These are phyloP conservation scores for Thielaviopsis musarum DNA, from an alignment of 2,329 filamentous ascomycete genomes.

Conservation along the genomic window DNA sequence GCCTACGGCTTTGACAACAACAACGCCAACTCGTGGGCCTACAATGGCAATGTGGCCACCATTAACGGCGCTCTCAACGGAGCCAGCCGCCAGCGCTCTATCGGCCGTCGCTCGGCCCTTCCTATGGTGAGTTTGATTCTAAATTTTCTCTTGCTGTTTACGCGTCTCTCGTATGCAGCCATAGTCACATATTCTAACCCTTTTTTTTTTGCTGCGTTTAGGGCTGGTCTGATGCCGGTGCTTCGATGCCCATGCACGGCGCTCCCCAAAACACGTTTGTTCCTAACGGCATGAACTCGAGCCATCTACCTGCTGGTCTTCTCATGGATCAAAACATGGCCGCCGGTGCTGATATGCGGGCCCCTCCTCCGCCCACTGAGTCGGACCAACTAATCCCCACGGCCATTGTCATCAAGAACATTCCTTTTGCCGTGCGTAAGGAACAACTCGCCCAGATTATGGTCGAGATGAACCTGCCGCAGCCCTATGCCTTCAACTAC, in stretches of 20 bases:
- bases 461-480: conserved; percentile 81
- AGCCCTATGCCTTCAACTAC: conserved; percentile 98
- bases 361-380: conserved; percentile 28
- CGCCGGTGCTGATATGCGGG: conserved; percentile 17
- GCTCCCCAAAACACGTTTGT: conserved; percentile 21
- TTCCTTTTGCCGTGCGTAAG: conserved; percentile 95
- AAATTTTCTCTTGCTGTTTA: neutral
- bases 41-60: conserved; percentile 47
- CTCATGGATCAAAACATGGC: conserved; percentile 24
- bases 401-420: conserved; percentile 98
- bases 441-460: conserved; percentile 86
- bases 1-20: conserved; percentile 46
- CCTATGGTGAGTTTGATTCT: conserved; percentile 46
- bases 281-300: conserved; percentile 20
- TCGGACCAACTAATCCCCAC: conserved; percentile 90
- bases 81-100: conserved; percentile 37
- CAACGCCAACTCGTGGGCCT: conserved; percentile 54
- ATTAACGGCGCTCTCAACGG: conserved; percentile 49
- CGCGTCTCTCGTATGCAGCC: too few relatives aligned
- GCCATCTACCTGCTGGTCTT: conserved; percentile 24
- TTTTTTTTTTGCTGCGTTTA: conserved; percentile 14
- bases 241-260: conserved; percentile 24
- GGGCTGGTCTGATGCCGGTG: conserved; percentile 34
- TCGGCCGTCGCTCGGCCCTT: conserved; percentile 43
- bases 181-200: neutral